phyloP scores from a whole-genome alignment of 306 rosid genomes.

The Oxytropis ochrocephala region DNA sequence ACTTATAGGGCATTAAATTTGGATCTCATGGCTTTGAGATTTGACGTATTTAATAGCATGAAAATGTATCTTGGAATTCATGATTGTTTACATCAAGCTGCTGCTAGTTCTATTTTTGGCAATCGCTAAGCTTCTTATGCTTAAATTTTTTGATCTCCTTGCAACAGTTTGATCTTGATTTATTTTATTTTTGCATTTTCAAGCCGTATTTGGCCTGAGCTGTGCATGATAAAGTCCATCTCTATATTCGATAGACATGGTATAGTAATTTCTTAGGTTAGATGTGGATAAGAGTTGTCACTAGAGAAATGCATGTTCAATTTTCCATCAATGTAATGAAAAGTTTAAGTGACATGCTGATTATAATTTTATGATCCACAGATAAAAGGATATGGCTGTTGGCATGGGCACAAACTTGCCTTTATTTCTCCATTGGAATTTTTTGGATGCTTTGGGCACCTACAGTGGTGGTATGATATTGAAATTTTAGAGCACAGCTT shows the following conservation, averaged over 20 bases:
- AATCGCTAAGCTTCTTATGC: background rate
- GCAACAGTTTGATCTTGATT: conserved; percentile 1
- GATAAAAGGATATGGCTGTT: conserved; percentile 95
- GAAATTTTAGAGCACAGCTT: background rate
- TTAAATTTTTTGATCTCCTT: background rate
- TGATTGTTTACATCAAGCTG: background rate
- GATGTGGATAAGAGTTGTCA: background rate
- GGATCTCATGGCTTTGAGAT: background rate
- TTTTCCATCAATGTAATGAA: conserved; percentile 2
- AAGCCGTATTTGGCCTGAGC: background rate
- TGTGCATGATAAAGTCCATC: conserved; percentile 13
- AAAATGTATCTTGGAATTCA: background rate
- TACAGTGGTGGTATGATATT: conserved; percentile 81
- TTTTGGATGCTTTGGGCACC: conserved; percentile 98
- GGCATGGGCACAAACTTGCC: conserved; percentile 87
- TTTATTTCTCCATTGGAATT: conserved; percentile 69
- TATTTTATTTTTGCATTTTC: conserved; percentile 12
- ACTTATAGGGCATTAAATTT: background rate
- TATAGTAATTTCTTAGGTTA: background rate
- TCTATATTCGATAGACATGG: conserved; percentile 3
- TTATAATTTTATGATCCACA: conserved; percentile 40
- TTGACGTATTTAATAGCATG: background rate
- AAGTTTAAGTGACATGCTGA: conserved; percentile 19
- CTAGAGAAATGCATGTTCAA: background rate
- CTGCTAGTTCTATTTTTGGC: background rate